phyloP scores from a whole-genome alignment of 129 eudicot species.

The Calendula officinalis region DNA sequence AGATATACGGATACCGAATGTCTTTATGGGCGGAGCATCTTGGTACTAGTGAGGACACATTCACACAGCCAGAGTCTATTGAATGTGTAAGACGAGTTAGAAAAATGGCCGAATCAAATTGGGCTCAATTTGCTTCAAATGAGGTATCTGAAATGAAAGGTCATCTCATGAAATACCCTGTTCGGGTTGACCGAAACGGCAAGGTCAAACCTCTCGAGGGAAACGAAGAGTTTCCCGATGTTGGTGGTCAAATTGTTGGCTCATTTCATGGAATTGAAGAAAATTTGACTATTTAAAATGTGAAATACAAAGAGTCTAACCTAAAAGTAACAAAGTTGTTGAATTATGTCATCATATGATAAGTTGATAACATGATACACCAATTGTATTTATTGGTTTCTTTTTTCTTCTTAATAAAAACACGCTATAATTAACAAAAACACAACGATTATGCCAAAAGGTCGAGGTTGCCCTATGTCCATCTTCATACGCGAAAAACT shows the following conservation, averaged over 20 bases:
- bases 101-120: constrained; percentile 61
- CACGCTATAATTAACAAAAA: background rate
- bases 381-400: background rate
- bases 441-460: constrained; percentile 13
- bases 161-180: constrained; percentile 83
- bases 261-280: constrained; percentile 85
- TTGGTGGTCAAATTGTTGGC: constrained; percentile 76
- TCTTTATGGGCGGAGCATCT: constrained; percentile 95
- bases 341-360: background rate
- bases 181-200: constrained; percentile 65
- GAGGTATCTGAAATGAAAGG: constrained; percentile 67
- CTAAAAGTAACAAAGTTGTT: no score
- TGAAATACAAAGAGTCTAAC: no score
- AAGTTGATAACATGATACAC: background rate
- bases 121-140: constrained; percentile 58
- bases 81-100: constrained; percentile 71
- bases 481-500: background rate
- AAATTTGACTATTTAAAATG: constrained; percentile 63
- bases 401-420: background rate
- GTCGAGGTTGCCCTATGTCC: background rate
- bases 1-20: constrained; percentile 92
- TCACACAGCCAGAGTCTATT: constrained; percentile 62
- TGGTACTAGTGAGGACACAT: constrained; percentile 62
- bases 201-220: constrained; percentile 71
- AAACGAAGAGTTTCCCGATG: constrained; percentile 68